Conservation (phyloP, 345 rosid genomes). For the Lenwebbia sp. region DNA sequence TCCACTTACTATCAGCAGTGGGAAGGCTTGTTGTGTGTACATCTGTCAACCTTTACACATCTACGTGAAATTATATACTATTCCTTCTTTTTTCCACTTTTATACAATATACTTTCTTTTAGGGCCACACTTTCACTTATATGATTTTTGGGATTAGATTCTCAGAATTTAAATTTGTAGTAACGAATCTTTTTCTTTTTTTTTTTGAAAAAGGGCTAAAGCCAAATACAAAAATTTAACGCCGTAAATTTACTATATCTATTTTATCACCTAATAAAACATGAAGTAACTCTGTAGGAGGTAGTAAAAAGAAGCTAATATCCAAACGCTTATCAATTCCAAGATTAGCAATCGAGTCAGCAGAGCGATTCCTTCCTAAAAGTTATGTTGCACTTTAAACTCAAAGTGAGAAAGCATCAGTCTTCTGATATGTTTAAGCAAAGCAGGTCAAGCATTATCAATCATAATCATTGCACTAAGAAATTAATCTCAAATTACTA, state of each 20-base stretch:
- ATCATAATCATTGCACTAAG: not conserved
- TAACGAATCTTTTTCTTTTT: not conserved
- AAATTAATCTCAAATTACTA: not conserved
- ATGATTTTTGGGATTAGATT: not conserved
- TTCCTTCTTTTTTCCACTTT: not conserved
- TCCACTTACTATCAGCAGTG: not conserved
- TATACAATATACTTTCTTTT: not conserved
- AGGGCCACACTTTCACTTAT: not conserved
- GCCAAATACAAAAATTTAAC: too few species aligned
- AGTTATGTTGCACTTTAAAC: not conserved
- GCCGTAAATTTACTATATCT: not conserved
- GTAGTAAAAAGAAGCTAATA: not conserved
- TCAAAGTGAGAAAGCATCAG: not conserved
- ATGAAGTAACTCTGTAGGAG: not conserved
- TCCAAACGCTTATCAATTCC: not conserved
- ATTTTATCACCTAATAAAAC: not conserved
- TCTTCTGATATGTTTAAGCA: not conserved
- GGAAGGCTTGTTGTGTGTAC: not conserved
- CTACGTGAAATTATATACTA: not conserved
- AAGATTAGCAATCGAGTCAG: not conserved
- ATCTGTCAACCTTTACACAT: not conserved
- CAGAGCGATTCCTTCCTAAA: not conserved
- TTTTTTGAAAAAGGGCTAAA: too few species aligned
- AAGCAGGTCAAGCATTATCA: not conserved
- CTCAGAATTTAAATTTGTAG: not conserved